Base-by-base conservation (phyloP, 371 early-diverging fungal genomes). In the Zopfochytrium polystomum region DNA sequence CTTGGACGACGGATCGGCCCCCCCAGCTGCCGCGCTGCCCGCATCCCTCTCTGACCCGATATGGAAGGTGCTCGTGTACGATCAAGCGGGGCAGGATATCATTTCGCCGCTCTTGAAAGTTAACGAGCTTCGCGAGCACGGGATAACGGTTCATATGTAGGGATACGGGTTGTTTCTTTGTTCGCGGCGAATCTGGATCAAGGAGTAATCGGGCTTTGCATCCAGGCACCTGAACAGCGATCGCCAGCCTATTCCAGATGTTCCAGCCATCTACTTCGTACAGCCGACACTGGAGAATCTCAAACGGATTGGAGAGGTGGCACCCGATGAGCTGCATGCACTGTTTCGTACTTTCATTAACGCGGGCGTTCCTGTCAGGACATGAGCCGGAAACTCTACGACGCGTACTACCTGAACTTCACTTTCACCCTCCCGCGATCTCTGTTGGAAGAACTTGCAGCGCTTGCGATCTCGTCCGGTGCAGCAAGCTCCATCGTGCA, bases 51-150 rank as follows among this genome's bases (percentile, higher is more conserved):
- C 56, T 18, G 75, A 76, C 22, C 70, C 73, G 5, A 71, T 79
- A n/a, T 99, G 99, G 99, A 99, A 98, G 68, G 94, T 98, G 2
- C 76, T 99, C 29, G 83, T 99, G 33, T 91, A 99, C 75, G 99
- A 99, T 74, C 77, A 85, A 62, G 85, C 87, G 62, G 91, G 96
- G 3, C 93, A 93, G 63, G 92, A 96, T 67, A 85, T 99, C 56
- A 90, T 99, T 51, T 92, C 96, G 7, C 95, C 98, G n/a, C 84
- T 99, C 27, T 83, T 99, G 58, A 90, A 90, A 58, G 91, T 99
- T 20, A 94, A 90, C 70, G 98, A 99, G 70, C 86, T 99, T 58
- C 89, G 99, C 58, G 97, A 98, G 60, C 83, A 89, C 67, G 99
- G 99, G n/a, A 87, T 99, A 30, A 99, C 99, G 1, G 91, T 97